phyloP scores from a whole-genome alignment of 441 rosid species.

The Arabidopsis hybrid region DNA sequence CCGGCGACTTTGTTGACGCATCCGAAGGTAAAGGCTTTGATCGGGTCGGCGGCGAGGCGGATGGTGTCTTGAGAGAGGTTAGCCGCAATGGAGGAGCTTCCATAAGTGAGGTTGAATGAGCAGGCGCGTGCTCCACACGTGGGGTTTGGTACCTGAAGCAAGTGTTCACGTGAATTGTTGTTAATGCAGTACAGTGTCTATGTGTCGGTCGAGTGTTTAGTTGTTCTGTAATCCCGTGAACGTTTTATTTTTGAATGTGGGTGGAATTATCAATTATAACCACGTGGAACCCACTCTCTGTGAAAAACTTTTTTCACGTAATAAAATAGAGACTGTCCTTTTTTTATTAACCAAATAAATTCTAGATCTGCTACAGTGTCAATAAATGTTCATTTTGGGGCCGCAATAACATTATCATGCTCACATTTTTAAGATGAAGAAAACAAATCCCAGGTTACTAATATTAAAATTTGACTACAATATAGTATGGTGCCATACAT shows the following conservation, averaged over 20 bases:
- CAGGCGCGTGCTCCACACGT: constrained; percentile 73
- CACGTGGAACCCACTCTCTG: constrained; percentile 24
- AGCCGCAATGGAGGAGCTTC: constrained; percentile 73
- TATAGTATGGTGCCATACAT: not conserved
- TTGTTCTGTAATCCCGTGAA: constrained; percentile 40
- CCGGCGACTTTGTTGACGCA: constrained; percentile 78
- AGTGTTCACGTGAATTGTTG: constrained; percentile 35
- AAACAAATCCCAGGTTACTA: constrained; percentile 27
- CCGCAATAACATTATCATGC: constrained; percentile 18
- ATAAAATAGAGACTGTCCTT: not conserved
- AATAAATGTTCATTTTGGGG: not conserved
- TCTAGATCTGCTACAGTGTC: constrained; percentile 27
- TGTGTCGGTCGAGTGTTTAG: constrained; percentile 36
- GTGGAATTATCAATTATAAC: constrained; percentile 30
- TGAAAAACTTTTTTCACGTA: not conserved
- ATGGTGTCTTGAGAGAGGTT: constrained; percentile 75
- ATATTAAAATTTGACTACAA: constrained; percentile 23
- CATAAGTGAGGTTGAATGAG: constrained; percentile 78
- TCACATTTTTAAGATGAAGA: constrained; percentile 14
- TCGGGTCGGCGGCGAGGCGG: constrained; percentile 64
- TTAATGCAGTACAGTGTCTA: constrained; percentile 2
- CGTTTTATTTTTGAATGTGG: constrained; percentile 21
- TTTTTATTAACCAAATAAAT: not conserved
- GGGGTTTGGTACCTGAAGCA: constrained; percentile 71
- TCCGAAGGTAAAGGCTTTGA: constrained; percentile 74